Evolutionary conservation across 164 flowering plant species (phyloP).

Genomic region (Paratinospora sagittata): DNA sequence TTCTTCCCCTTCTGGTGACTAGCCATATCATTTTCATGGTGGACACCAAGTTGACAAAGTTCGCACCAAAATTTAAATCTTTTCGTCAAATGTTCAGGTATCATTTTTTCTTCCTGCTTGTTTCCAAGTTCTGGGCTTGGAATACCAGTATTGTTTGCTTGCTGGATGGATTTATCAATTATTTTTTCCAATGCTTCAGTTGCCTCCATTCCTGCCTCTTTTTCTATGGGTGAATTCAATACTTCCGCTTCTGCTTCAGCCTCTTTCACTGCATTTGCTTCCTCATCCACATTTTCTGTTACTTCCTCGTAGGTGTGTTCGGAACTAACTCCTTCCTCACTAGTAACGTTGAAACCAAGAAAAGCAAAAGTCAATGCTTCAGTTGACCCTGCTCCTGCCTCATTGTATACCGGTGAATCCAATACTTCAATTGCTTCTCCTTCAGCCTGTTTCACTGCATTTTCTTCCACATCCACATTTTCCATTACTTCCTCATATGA

Average conservation of each 20-base stretch:
- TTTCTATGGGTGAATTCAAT: neutral
- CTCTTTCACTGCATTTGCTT: neutral
- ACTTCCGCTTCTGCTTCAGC: neutral
- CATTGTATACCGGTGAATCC: neutral
- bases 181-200: neutral
- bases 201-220: neutral
- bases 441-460: neutral
- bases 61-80: conserved; percentile 18
- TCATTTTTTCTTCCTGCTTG: conserved; percentile 4
- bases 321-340: too few relatives aligned
- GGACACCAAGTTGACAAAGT: conserved; percentile 16
- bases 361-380: neutral
- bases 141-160: neutral
- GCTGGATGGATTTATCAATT: neutral
- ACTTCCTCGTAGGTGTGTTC: too few relatives aligned
- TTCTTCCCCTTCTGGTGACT: conserved; percentile 19
- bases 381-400: neutral
- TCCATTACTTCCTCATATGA: neutral
- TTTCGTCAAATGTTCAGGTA: neutral
- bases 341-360: too few relatives aligned
- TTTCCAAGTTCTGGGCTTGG: neutral
- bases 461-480: neutral
- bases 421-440: neutral
- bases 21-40: conserved; percentile 9
- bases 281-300: neutral